These are phyloP conservation scores for Candida tropicalis DNA, from an alignment of 1,139 yeast genomes.

Conservation along the genomic window DNA sequence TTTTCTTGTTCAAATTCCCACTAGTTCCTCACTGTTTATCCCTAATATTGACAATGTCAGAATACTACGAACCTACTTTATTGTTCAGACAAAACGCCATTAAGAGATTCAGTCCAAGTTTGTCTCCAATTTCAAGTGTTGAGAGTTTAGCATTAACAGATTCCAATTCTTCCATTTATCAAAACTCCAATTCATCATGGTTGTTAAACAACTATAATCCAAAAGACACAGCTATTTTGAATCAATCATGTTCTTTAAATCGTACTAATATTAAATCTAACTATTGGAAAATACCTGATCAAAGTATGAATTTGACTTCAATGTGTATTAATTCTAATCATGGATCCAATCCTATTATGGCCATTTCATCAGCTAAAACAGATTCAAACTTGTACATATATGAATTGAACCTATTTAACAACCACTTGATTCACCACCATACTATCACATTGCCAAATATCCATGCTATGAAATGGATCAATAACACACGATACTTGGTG, in stretches of 20 bases:
- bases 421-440: constrained; percentile 67
- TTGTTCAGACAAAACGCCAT: constrained; percentile 52
- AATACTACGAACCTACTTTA: constrained; percentile 46
- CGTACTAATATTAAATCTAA: constrained; percentile 52
- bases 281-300: constrained; percentile 76
- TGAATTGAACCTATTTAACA: constrained; percentile 48
- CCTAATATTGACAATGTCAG: constrained; percentile 26
- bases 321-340: constrained; percentile 38
- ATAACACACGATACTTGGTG: constrained; percentile 40
- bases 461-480: constrained; percentile 65
- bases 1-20: too few relatives aligned
- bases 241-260: constrained; percentile 46
- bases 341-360: constrained; percentile 43
- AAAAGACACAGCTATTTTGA: constrained; percentile 35
- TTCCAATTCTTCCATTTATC: background rate
- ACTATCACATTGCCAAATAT: constrained; percentile 74
- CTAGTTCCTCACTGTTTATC: background rate
- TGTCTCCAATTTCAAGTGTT: constrained; percentile 33
- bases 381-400: constrained; percentile 66
- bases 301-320: constrained; percentile 57
- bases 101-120: constrained; percentile 29
- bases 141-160: constrained; percentile 19
- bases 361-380: constrained; percentile 62
- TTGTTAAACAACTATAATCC: constrained; percentile 26
- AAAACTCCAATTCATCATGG: constrained; percentile 23